A percentile compares a stretch with the other conserved stretches of the same genome.
Evolutionary conservation across 192 early-diverging fungal species (phyloP).

Genomic region (Coemansia furcata): DNA sequence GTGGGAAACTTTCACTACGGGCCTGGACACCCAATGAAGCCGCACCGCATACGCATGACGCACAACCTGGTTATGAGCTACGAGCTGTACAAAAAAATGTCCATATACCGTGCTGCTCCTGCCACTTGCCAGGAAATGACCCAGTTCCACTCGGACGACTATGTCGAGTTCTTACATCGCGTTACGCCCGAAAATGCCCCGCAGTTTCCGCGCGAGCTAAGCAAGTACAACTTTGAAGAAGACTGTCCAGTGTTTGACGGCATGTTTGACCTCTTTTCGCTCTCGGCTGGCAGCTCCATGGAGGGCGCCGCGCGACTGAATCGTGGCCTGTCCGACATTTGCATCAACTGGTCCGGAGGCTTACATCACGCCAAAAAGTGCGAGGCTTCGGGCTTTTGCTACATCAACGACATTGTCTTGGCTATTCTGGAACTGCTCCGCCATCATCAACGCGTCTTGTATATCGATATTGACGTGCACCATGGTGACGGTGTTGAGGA

Average conservation of each 20-base stretch:
- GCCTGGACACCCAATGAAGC: constrained; percentile 97
- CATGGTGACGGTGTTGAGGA: constrained; percentile 99
- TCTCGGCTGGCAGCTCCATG: constrained; percentile 92
- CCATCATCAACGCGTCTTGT: constrained; percentile 87
- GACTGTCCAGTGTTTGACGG: constrained; percentile 99
- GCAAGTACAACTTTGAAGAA: constrained; percentile 85
- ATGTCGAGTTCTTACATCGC: constrained; percentile 86
- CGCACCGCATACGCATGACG: constrained; percentile 91
- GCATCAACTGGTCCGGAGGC: constrained; percentile 97
- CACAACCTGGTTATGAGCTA: constrained; percentile 96
- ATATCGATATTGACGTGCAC: constrained; percentile 98
- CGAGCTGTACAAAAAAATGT: constrained; percentile 93
- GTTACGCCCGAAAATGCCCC: constrained; percentile 78
- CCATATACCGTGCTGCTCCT: constrained; percentile 73
- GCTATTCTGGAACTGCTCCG: constrained; percentile 87
- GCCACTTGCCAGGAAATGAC: constrained; percentile 93
- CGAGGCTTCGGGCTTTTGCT: constrained; percentile 96
- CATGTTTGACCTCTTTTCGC: constrained; percentile 89
- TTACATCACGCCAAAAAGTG: constrained; percentile 97
- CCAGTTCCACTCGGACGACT: constrained; percentile 94
- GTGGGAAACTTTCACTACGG: constrained; percentile 90
- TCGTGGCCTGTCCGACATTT: constrained; percentile 82
- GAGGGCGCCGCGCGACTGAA: constrained; percentile 89
- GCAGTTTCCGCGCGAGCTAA: constrained; percentile 61
- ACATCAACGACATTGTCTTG: constrained; percentile 97